Base-by-base conservation (phyloP, 306 rosid genomes). In the Casuarina glauca region DNA sequence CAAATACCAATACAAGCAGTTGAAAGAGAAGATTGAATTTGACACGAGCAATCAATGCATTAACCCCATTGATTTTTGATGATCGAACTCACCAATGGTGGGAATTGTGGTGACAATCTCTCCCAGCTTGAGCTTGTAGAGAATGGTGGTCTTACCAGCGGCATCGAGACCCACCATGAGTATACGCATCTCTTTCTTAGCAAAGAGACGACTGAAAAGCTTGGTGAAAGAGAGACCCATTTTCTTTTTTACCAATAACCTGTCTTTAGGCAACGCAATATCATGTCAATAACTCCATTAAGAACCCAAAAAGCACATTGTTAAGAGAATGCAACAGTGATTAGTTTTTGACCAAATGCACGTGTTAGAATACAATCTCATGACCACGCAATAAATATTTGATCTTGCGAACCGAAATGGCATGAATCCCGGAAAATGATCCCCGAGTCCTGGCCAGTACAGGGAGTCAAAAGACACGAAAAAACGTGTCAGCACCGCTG, bases 91-190 rank as follows among this genome's bases (percentile, higher is more conserved):
- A 93, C 97, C 97, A 58, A 93, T 93, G 84, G 97, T 93, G 52
- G 97, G 97, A 85, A 93, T 93, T 83, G 97, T 93, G 83, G 97
- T 93, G 80, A 93, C 97, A 20, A 93, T 93, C 82, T 93, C 97
- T 53, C 97, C 97, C 62, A 92, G 92, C 90, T 92, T 92, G 87
- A 92, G 96, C 86, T 92, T 92, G 84, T 92, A 92, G 11, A 92
- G 92, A 72, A 90, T 93, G 86, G 97, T 93, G 48, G 97, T 93
- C 88, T 93, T 93, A 93, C 97, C 97, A 58, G 97, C 97, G 6
- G 97, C 97, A 84, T 93, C 97, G 42, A 93, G 97, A 81, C 97
- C 97, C 43, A 93, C 97, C 97, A 93, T 93, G 44, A 93, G 96
- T 44, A 93, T 93, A 54, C 97, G 91, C 97, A 93, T 93, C 96